Percentiles rank a stretch among this genome's conserved stretches.
These are phyloP conservation scores for Mycena alexandri DNA, from an alignment of 768 basidiomycete species.

Conservation along the genomic window DNA sequence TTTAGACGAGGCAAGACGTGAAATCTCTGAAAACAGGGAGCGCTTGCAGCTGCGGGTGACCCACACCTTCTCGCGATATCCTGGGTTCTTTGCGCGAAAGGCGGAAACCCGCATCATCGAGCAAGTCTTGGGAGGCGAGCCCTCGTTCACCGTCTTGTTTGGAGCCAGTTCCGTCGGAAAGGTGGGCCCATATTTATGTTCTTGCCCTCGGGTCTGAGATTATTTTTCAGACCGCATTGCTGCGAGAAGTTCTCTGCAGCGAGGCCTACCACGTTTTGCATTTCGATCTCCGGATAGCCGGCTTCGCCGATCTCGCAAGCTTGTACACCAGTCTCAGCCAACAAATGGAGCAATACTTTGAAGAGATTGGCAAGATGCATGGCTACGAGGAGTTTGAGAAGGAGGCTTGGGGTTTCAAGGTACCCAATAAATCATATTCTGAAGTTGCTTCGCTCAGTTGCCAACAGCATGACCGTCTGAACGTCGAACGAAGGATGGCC, in stretches of 20 bases:
- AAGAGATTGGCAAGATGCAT: constrained; percentile 66
- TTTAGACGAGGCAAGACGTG: constrained; percentile 82
- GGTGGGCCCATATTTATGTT: constrained; percentile 50
- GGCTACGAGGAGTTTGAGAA: constrained; percentile 82
- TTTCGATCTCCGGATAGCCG: constrained; percentile 87
- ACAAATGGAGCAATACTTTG: constrained; percentile 87
- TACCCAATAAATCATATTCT: constrained; percentile 40
- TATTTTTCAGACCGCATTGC: constrained; percentile 72
- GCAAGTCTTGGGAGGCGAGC: constrained; percentile 74
- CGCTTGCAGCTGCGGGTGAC: constrained; percentile 74
- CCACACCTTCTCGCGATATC: constrained; percentile 84
- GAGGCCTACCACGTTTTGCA: constrained; percentile 83
- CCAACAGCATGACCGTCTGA: constrained; percentile 79
- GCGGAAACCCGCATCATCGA: constrained; percentile 76
- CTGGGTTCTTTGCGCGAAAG: constrained; percentile 78
- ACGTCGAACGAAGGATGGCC: constrained; percentile 71
- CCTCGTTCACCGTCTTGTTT: constrained; percentile 84
- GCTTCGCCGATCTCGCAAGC: constrained; percentile 85
- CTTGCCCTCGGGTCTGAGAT: neutral
- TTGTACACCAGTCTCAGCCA: constrained; percentile 82
- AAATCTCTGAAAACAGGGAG: constrained; percentile 78
- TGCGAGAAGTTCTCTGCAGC: constrained; percentile 80
- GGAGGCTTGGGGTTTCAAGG: constrained; percentile 86
- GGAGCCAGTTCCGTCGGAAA: constrained; percentile 88
- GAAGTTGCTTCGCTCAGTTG: constrained; percentile 19